phyloP scores from a whole-genome alignment of 2,329 filamentous ascomycete species.

The Cladorrhinum sp. region DNA sequence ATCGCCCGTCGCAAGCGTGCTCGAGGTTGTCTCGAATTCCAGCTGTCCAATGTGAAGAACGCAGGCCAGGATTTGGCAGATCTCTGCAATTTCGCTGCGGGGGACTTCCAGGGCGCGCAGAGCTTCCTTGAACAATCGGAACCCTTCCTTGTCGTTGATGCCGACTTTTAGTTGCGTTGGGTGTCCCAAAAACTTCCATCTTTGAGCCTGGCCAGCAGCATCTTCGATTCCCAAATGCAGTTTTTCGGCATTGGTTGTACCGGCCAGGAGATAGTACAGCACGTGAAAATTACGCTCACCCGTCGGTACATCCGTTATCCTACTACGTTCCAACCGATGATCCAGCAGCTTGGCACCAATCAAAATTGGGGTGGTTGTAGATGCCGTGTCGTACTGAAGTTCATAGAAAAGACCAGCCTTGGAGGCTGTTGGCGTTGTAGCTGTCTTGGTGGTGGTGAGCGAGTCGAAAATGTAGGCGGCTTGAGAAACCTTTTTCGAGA shows the following conservation, averaged over 20 bases:
- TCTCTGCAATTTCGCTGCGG: conserved; percentile 88
- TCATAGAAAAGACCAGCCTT: conserved; percentile 96
- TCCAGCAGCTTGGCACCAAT: conserved; percentile 94
- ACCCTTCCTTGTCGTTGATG: conserved; percentile 92
- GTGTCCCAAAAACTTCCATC: conserved; percentile 95
- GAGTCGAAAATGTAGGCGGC: conserved; percentile 95
- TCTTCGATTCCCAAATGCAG: conserved; percentile 68
- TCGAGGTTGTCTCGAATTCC: conserved; percentile 80
- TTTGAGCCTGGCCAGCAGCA: conserved; percentile 55
- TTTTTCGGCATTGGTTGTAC: conserved; percentile 88
- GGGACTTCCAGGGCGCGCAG: conserved; percentile 92
- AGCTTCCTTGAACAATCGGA: conserved; percentile 96
- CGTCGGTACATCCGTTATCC: conserved; percentile 87
- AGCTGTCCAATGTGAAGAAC: conserved; percentile 98
- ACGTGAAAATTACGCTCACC: conserved; percentile 96
- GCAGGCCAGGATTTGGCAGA: conserved; percentile 88
- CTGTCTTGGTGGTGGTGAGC: conserved; percentile 93
- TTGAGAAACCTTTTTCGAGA: conserved; percentile 89
- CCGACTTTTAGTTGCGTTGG: conserved; percentile 96
- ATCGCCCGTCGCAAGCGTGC: conserved; percentile 75
- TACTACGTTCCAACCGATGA: conserved; percentile 86
- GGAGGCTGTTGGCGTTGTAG: conserved; percentile 91
- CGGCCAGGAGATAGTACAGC: conserved; percentile 90
- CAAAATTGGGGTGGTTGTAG: conserved; percentile 77
- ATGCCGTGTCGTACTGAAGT: conserved; percentile 90